phyloP scores from a whole-genome alignment of 768 basidiomycete species.

The Amanita thiersii region DNA sequence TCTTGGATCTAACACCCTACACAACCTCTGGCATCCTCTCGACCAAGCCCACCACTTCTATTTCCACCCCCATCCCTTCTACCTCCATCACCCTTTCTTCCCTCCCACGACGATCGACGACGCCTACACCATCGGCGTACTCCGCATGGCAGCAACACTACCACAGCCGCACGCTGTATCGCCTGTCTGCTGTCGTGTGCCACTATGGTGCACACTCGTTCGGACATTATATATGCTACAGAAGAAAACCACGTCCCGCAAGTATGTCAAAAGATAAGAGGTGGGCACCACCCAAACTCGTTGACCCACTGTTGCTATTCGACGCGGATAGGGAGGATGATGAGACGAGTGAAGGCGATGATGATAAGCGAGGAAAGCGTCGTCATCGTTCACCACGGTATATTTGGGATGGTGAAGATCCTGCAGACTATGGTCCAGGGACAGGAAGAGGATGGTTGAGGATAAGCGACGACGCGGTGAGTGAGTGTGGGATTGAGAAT shows the following conservation, averaged over 20 bases:
- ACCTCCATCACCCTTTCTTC: slow-evolving; percentile 16
- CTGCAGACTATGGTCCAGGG: slow-evolving; percentile 29
- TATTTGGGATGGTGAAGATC: slow-evolving; percentile 49
- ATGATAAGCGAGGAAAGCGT: slow-evolving; percentile 8
- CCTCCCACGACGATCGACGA: slow-evolving; percentile 34
- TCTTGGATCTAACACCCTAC: slow-evolving; percentile 84
- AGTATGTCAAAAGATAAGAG: slow-evolving; percentile 26
- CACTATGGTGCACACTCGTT: slow-evolving; percentile 91
- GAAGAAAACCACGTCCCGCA: slow-evolving; percentile 64
- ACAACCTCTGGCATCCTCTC: slow-evolving; percentile 77
- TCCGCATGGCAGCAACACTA: background rate
- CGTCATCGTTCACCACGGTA: slow-evolving; percentile 26
- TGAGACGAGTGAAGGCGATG: slow-evolving; percentile 9
- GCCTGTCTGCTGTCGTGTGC: slow-evolving; percentile 79
- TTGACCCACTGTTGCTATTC: slow-evolving; percentile 38
- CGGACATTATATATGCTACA: slow-evolving; percentile 91
- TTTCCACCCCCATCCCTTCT: slow-evolving; percentile 53
- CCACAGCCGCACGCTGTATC: slow-evolving; percentile 51
- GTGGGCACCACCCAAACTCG: slow-evolving; percentile 20
- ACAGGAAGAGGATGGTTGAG: slow-evolving; percentile 66
- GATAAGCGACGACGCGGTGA: slow-evolving; percentile 79
- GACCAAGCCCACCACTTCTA: slow-evolving; percentile 57
- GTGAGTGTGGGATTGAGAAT: slow-evolving; percentile 65
- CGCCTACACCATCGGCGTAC: slow-evolving; percentile 49
- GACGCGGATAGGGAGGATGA: slow-evolving; percentile 25